These are phyloP conservation scores for Drechslera avenae DNA, from an alignment of 2,329 filamentous ascomycete species.

Conservation along the genomic window DNA sequence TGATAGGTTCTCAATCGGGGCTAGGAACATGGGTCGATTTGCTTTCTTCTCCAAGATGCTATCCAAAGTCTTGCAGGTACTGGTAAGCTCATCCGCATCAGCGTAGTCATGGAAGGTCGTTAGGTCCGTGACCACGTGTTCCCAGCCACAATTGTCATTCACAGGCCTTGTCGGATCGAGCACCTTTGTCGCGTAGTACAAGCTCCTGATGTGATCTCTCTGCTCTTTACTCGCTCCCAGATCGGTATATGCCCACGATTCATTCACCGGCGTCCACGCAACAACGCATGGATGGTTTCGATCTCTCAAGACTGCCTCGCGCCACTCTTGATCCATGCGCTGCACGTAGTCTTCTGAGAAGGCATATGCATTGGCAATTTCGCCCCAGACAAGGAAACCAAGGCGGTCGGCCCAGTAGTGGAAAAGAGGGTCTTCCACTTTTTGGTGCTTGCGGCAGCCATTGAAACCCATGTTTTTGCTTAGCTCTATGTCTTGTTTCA, in stretches of 20 bases:
- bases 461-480: conserved; percentile 68
- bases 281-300: conserved; percentile 69
- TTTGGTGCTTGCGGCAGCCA: conserved; percentile 68
- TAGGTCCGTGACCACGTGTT: conserved; percentile 68
- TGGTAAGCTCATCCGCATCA: conserved; percentile 61
- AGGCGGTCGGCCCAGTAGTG: conserved; percentile 66
- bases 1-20: conserved; percentile 44
- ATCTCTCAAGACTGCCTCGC: conserved; percentile 65
- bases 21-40: conserved; percentile 61
- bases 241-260: conserved; percentile 67
- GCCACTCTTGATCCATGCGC: conserved; percentile 69
- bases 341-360: conserved; percentile 64
- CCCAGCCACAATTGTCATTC: conserved; percentile 76
- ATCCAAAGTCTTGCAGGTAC: conserved; percentile 60
- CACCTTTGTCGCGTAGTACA: conserved; percentile 69
- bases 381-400: conserved; percentile 67
- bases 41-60: conserved; percentile 61
- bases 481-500: conserved; percentile 61
- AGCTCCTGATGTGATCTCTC: conserved; percentile 66
- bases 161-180: conserved; percentile 68
- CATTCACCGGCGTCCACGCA: conserved; percentile 70
- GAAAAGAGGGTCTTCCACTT: conserved; percentile 66
- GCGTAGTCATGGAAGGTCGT: conserved; percentile 72
- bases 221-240: conserved; percentile 63
- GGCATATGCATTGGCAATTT: conserved; percentile 69